phyloP scores from a whole-genome alignment of 2,329 filamentous ascomycete species.

The Colletotrichum graminicola region DNA sequence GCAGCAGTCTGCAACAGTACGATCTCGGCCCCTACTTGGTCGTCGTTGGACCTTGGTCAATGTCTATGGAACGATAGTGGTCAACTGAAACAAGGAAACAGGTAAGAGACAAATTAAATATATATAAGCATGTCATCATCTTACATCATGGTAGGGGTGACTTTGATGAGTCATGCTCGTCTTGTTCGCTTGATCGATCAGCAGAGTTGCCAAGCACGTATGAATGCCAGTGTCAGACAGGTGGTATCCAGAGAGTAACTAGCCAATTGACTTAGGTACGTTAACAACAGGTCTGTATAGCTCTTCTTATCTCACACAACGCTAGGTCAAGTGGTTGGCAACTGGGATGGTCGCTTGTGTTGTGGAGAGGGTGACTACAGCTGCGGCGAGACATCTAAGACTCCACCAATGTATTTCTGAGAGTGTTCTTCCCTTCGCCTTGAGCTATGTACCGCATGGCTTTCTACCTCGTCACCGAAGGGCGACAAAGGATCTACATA shows the following conservation, averaged over 20 bases:
- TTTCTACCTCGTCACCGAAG: not conserved
- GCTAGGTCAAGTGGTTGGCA: not conserved
- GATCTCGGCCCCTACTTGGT: not conserved
- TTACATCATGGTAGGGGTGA: not conserved
- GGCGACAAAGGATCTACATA: no score
- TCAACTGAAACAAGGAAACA: not conserved
- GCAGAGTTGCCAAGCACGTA: not conserved
- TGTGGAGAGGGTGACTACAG: not conserved
- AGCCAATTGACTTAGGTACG: not conserved
- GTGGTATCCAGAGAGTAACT: not conserved
- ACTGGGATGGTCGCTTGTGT: not conserved
- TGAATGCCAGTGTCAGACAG: not conserved
- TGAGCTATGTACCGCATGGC: not conserved
- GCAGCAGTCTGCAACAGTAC: constrained; percentile 3
- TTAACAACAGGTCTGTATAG: not conserved
- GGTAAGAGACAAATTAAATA: not conserved
- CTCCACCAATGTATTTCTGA: not conserved
- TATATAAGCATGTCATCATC: not conserved
- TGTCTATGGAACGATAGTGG: constrained; percentile 2
- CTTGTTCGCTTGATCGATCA: not conserved
- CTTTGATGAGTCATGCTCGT: not conserved
- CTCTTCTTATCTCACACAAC: not conserved
- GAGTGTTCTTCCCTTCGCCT: not conserved
- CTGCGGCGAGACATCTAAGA: not conserved
- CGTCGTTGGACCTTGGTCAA: not conserved